These are phyloP conservation scores for Erodium texanum DNA, from an alignment of 441 rosid species.

Conservation along the genomic window DNA sequence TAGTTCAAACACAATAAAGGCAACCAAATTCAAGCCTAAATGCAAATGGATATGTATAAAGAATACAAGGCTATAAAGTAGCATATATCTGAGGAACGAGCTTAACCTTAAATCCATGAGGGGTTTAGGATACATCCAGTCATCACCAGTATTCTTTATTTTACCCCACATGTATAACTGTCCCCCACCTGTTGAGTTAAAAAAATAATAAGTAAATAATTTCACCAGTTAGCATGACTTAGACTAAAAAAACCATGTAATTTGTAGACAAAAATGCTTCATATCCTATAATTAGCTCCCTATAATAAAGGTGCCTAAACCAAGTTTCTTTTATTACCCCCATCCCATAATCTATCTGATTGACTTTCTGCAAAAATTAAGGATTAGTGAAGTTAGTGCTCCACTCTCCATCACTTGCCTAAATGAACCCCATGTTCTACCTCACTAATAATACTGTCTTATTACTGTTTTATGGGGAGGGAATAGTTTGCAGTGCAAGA, in stretches of 20 bases:
- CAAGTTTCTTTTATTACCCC: neutral
- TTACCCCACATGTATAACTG: slow-evolving; percentile 99
- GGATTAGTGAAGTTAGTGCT: neutral
- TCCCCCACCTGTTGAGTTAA: slow-evolving; percentile 63
- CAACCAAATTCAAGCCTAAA: neutral
- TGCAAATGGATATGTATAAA: neutral
- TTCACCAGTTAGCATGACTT: neutral
- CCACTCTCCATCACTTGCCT: neutral
- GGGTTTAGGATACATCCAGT: slow-evolving; percentile 99
- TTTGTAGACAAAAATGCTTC: neutral
- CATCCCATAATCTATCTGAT: neutral
- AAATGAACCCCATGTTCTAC: neutral
- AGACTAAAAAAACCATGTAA: neutral
- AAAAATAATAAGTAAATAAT: slow-evolving; percentile 3
- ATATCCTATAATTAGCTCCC: neutral
- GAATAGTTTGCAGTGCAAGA: neutral
- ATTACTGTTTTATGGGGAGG: neutral
- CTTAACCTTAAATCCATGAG: slow-evolving; percentile 88
- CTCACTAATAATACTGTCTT: neutral
- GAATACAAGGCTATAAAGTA: neutral
- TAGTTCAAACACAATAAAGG: neutral
- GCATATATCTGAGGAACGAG: slow-evolving; percentile 11
- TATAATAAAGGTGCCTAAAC: neutral
- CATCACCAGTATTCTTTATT: slow-evolving; percentile 80
- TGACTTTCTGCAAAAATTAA: neutral